Evolutionary conservation across 2,329 filamentous ascomycete genomes (phyloP).

Genomic region (Trichophyton simii): DNA sequence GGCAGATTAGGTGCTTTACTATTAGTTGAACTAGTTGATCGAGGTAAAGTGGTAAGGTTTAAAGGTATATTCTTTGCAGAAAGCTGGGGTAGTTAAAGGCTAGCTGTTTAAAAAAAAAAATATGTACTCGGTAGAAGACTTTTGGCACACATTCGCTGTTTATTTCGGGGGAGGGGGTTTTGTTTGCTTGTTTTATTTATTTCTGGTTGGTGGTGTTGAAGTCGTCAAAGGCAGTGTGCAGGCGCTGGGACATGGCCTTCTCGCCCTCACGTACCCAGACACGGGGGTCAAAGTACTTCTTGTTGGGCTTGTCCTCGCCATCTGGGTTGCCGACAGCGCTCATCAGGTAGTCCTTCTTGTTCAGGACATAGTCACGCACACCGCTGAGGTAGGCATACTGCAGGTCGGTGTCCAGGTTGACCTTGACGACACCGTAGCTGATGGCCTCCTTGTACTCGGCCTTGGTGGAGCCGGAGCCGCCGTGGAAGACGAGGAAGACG

Average conservation of each 20-base stretch:
- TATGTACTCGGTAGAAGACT: no score
- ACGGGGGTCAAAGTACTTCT: constrained; percentile 85
- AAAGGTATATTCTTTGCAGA: no score
- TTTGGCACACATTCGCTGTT: no score
- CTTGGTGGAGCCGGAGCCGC: constrained; percentile 83
- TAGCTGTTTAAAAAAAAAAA: no score
- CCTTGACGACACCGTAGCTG: constrained; percentile 91
- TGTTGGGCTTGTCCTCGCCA: constrained; percentile 95
- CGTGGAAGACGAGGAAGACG: constrained; percentile 99
- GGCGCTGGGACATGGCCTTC: constrained; percentile 84
- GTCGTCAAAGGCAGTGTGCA: constrained; percentile 70
- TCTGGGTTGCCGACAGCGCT: constrained; percentile 89
- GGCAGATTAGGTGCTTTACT: no score
- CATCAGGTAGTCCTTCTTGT: constrained; percentile 89
- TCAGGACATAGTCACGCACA: constrained; percentile 86
- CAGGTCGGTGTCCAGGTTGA: constrained; percentile 97
- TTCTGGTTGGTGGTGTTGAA: constrained; percentile 76
- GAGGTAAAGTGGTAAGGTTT: no score
- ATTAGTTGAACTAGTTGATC: no score
- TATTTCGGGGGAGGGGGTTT: no score
- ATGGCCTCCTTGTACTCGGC: constrained; percentile 84
- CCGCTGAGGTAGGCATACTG: constrained; percentile 88
- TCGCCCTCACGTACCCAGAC: constrained; percentile 90
- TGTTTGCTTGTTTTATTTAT: constrained; percentile 3
- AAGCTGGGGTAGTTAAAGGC: no score